Conservation (phyloP, 768 basidiomycete species). For the Boletus speciosus region DNA sequence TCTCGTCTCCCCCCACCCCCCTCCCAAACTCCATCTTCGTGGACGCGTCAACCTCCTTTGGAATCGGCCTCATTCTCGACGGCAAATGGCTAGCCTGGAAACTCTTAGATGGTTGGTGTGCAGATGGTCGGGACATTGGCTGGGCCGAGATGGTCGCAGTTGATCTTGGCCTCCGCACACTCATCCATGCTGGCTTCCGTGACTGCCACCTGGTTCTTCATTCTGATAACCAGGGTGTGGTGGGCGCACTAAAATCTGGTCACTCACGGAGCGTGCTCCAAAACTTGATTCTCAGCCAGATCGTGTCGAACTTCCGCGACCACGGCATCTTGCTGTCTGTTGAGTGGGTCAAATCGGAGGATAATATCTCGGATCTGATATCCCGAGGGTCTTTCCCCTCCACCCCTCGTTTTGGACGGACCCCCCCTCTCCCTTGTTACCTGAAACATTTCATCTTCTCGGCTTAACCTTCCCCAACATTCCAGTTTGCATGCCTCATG, state of each 20-base stretch:
- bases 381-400: slow-evolving; percentile 34
- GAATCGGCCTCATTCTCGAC: slow-evolving; percentile 32
- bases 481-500: too few relatives aligned
- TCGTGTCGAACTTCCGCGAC: neutral
- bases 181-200: slow-evolving; percentile 9
- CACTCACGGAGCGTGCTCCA: neutral
- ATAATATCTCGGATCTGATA: slow-evolving; percentile 38
- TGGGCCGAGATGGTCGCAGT: neutral
- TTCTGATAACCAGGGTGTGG: slow-evolving; percentile 42
- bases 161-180: neutral
- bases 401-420: slow-evolving; percentile 1
- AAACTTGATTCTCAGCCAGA: slow-evolving; percentile 1
- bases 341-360: slow-evolving; percentile 1
- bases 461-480: too few relatives aligned
- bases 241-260: slow-evolving; percentile 13
- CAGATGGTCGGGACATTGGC: neutral
- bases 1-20: neutral
- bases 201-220: slow-evolving; percentile 29
- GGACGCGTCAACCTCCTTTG: neutral
- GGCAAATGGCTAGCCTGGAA: slow-evolving; percentile 40
- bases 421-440: slow-evolving; percentile 4
- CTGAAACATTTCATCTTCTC: neutral
- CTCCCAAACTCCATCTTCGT: neutral
- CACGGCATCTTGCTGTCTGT: neutral
- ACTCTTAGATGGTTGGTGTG: slow-evolving; percentile 2